These are phyloP conservation scores for Leccinum ochraceum DNA, from an alignment of 768 basidiomycete species.

Conservation along the genomic window DNA sequence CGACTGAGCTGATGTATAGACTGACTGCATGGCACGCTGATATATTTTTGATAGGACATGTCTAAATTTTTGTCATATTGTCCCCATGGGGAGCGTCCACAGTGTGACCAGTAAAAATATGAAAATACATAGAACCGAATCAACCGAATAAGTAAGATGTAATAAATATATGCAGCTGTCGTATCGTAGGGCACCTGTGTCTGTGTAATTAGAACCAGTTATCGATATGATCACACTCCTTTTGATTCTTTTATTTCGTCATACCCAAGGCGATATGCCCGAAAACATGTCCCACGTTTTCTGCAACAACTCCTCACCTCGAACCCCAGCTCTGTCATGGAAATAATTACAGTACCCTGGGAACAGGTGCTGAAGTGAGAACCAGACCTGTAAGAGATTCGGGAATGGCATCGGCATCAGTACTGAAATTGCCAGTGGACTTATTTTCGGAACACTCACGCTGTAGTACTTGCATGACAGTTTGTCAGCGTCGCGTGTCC, in stretches of 20 bases:
- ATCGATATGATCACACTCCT: background rate
- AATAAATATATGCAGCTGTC: background rate
- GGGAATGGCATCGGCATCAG: background rate
- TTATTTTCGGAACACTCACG: constrained; percentile 20
- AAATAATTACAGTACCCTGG: constrained; percentile 39
- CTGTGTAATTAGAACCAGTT: background rate
- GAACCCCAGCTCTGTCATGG: constrained; percentile 15
- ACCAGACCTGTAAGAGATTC: constrained; percentile 32
- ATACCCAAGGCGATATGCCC: constrained; percentile 4
- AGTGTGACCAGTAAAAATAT: background rate
- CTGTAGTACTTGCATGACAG: constrained; percentile 40
- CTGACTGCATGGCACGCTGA: background rate
- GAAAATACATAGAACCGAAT: background rate
- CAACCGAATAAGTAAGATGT: background rate
- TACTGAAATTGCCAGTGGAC: background rate
- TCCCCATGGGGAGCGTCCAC: background rate
- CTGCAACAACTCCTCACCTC: constrained; percentile 22
- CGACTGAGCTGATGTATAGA: background rate
- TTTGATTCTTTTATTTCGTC: constrained; percentile 2
- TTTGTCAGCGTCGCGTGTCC: constrained; percentile 32
- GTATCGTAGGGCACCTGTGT: background rate
- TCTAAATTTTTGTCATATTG: background rate
- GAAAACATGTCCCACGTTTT: constrained; percentile 20
- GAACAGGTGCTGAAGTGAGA: constrained; percentile 35
- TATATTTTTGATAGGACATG: background rate